These are phyloP conservation scores for Paramyrothecium sp. DNA, from an alignment of 2,329 filamentous ascomycete genomes.

Conservation along the genomic window DNA sequence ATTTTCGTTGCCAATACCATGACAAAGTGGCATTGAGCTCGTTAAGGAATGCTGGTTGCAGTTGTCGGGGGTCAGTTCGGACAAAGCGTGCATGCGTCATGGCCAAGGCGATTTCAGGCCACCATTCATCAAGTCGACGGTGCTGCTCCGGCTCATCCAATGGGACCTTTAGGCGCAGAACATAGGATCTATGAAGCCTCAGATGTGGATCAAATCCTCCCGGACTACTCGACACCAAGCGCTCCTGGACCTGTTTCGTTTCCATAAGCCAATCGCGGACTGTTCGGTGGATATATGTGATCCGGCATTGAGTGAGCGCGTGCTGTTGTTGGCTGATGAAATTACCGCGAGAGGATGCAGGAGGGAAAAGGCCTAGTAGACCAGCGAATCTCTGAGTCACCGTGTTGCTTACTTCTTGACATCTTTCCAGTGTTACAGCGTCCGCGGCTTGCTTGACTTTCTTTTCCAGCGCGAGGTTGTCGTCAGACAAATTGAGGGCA, in stretches of 20 bases:
- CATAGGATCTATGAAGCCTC: slow-evolving; percentile 27
- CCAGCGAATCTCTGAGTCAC: slow-evolving; percentile 20
- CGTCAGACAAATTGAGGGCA: slow-evolving; percentile 17
- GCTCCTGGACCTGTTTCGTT: slow-evolving; percentile 14
- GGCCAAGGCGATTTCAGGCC: slow-evolving; percentile 33
- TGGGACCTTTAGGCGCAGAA: slow-evolving; percentile 29
- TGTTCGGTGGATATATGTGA: slow-evolving; percentile 32
- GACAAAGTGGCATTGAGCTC: slow-evolving; percentile 24
- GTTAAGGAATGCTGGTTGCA: background rate
- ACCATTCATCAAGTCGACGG: slow-evolving; percentile 36
- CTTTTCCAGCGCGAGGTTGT: slow-evolving; percentile 10
- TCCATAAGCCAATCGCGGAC: slow-evolving; percentile 31
- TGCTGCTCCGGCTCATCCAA: slow-evolving; percentile 33
- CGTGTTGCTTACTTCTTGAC: slow-evolving; percentile 7
- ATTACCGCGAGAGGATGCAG: background rate
- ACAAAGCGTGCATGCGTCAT: slow-evolving; percentile 32
- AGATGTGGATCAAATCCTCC: slow-evolving; percentile 26
- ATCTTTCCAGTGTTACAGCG: slow-evolving; percentile 13
- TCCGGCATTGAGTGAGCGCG: slow-evolving; percentile 13
- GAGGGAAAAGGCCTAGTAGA: slow-evolving; percentile 21
- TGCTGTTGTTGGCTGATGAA: background rate
- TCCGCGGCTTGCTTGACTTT: slow-evolving; percentile 17
- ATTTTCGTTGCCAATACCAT: slow-evolving; percentile 27
- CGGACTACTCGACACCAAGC: slow-evolving; percentile 6
- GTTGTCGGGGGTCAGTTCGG: slow-evolving; percentile 9